Base-by-base conservation (phyloP, 768 basidiomycete species). In the Pleurotus tuber-regium region DNA sequence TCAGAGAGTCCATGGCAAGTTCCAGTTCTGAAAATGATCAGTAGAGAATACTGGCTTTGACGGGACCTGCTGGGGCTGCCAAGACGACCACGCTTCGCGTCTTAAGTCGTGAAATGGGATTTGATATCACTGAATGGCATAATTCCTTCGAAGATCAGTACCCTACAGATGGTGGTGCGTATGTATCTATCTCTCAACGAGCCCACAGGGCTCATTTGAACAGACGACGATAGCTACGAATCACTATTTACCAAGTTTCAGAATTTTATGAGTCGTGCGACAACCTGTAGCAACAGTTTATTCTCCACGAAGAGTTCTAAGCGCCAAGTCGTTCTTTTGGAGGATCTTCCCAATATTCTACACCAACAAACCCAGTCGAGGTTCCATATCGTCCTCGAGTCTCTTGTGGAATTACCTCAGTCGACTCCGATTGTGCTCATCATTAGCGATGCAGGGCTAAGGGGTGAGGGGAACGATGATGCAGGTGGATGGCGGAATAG, bases 281-380 rank as follows among this genome's bases (percentile, higher is more conserved):
- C 79, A 14, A 76, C 72, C 3, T 88, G 86, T 59, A 70, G 71
- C 18, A 77, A 75, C 40, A 63, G 90, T 21, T 83, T 86, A 55
- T 52, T 28, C 40, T 50, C 25, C n/a, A 14, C 24, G 11, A 42
- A 21, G 49, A 10, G 44, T 54, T 18, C 61, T 54, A 43, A 69
- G 56, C 78, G 76, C 0, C 83, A 84, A 28, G 61, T 95, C 4
- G 77, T 98, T 47, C 81, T 98, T 3, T 72, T 97, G 6, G 92
- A 95, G 67, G 89, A 95, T 51, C 77, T 99, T 1, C 97, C 96
- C 0, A 98, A 98, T 62, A 81, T 98, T 50, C 71, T 92, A 4
- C 92, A 93, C 67, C 66, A 71, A 4, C 70, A 75, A 19, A 90
- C 86, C 0, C 86, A 83, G 60, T 67, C 71, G 11, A 78, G 79